phyloP scores from a whole-genome alignment of 345 rosid genomes.

The Draba incana region DNA sequence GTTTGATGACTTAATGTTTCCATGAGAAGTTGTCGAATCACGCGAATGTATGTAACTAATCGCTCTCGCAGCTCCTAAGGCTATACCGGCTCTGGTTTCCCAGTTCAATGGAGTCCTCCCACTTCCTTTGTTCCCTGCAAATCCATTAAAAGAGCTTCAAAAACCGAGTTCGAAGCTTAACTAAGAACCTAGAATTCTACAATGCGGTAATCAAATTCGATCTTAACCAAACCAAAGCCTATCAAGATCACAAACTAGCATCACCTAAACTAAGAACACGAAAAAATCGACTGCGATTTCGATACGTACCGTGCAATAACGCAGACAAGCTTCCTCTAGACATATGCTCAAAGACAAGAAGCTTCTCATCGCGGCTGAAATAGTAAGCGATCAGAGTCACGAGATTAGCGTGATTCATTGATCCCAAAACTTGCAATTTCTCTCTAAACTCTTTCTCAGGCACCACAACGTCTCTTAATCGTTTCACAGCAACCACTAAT shows the following conservation, averaged over 20 bases:
- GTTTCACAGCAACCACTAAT: conserved; percentile 76
- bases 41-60: conserved; percentile 75
- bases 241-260: conserved; percentile 21
- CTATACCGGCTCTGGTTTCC: conserved; percentile 76
- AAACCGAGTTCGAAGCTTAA: conserved; percentile 7
- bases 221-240: not conserved
- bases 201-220: not conserved
- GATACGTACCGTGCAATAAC: conserved; percentile 58
- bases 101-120: conserved; percentile 86
- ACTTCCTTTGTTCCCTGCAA: conserved; percentile 66
- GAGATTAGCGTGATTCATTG: conserved; percentile 71
- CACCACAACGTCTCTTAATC: conserved; percentile 74
- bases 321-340: conserved; percentile 79
- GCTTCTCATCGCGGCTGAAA: conserved; percentile 62
- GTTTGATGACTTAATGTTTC: conserved; percentile 92
- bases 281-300: not conserved
- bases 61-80: conserved; percentile 81
- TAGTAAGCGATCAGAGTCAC: conserved; percentile 63
- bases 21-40: conserved; percentile 70
- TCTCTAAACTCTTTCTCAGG: conserved; percentile 73
- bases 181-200: conserved; percentile 1
- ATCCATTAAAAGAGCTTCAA: conserved; percentile 2
- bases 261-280: conserved; percentile 12
- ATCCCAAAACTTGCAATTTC: conserved; percentile 72
- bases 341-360: conserved; percentile 69